phyloP scores from a whole-genome alignment of 352 stramenopile genomes.

The Blastocystis sp. region DNA sequence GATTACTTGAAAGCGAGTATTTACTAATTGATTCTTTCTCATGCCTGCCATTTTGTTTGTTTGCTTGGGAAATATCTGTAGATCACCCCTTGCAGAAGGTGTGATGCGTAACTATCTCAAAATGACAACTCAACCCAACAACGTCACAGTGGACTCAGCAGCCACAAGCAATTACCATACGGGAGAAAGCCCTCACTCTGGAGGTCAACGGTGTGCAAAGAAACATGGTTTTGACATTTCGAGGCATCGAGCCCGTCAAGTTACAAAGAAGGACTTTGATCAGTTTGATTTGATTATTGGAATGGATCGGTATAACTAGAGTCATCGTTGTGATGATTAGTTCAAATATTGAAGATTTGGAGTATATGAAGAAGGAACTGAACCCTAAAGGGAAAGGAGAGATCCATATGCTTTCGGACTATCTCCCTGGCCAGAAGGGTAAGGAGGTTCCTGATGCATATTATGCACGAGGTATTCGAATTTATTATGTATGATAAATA shows the following conservation, averaged over 20 bases:
- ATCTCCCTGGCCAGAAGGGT: conserved; percentile 17
- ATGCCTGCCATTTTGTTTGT: conserved; percentile 62
- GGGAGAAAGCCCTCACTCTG: conserved; percentile 29
- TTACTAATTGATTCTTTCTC: conserved; percentile 15
- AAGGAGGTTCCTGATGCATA: conserved; percentile 61
- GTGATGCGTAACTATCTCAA: background rate
- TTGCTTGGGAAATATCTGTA: conserved; percentile 62
- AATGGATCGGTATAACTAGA: conserved; percentile 22
- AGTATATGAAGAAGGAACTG: conserved; percentile 41
- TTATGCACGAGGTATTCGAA: conserved; percentile 23
- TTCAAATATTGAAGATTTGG: conserved; percentile 55
- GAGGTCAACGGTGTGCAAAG: conserved; percentile 37
- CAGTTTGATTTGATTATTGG: conserved; percentile 46
- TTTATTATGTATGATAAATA: background rate
- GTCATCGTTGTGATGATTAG: background rate
- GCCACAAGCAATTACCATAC: conserved; percentile 56
- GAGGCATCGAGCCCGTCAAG: conserved; percentile 34
- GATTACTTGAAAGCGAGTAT: background rate
- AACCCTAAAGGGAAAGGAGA: conserved; percentile 45
- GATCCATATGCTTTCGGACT: conserved; percentile 49
- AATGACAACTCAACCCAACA: background rate
- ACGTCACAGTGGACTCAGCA: conserved; percentile 8
- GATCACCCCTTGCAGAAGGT: conserved; percentile 47
- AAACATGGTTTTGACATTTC: conserved; percentile 60
- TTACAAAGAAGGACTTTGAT: conserved; percentile 42